Percentiles rank a stretch among this genome's conserved stretches.
Conservation (phyloP, 371 early-diverging fungal genomes). For the Umbelopsis sp. region DNA sequence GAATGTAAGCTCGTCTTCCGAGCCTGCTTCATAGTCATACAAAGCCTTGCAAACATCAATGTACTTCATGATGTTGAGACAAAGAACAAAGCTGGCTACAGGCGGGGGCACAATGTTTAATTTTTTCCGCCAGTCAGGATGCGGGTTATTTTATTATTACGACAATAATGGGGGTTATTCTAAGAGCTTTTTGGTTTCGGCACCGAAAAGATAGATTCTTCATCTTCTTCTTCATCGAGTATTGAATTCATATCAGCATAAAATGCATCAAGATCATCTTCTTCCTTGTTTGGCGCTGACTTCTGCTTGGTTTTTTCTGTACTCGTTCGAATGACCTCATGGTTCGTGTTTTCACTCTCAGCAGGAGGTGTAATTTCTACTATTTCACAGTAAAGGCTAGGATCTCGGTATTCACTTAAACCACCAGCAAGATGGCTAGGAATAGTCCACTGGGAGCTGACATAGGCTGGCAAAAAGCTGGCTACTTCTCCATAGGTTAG, state of each 20-base stretch:
- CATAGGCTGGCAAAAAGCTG: constrained; percentile 59
- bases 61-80: constrained; percentile 40
- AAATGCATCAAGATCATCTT: constrained; percentile 51
- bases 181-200: constrained; percentile 32
- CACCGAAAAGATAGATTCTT: constrained; percentile 44
- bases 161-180: not conserved
- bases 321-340: constrained; percentile 33
- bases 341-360: constrained; percentile 25
- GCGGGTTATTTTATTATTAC: not conserved
- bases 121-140: not conserved
- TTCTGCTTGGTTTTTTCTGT: constrained; percentile 25
- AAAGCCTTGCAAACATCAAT: constrained; percentile 49
- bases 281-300: constrained; percentile 29
- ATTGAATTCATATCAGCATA: constrained; percentile 50
- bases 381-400: constrained; percentile 44
- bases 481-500: constrained; percentile 51
- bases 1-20: constrained; percentile 86
- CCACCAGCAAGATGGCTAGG: constrained; percentile 37
- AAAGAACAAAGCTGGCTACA: not conserved
- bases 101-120: constrained; percentile 1
- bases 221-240: constrained; percentile 29
- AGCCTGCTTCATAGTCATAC: constrained; percentile 81
- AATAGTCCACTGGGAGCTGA: constrained; percentile 49
- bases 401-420: constrained; percentile 58
- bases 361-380: constrained; percentile 23